A percentile compares a stretch with the other conserved stretches of the same genome.
These are phyloP conservation scores for Aeminium ludgeri DNA, from an alignment of 495 filamentous ascomycete species.

Conservation along the genomic window DNA sequence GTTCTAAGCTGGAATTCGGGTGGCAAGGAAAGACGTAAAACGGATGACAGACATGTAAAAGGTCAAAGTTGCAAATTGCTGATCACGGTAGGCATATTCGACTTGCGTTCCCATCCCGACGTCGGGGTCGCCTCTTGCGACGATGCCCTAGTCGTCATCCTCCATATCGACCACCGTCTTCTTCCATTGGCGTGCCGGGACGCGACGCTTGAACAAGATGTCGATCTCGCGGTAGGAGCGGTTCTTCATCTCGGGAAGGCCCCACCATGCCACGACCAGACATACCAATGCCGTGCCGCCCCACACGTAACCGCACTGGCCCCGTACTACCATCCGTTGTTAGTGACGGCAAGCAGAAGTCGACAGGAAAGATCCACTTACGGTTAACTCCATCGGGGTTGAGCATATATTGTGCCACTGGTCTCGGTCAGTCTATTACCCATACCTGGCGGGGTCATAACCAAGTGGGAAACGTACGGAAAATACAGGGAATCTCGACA, in stretches of 20 bases:
- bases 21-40: too few relatives aligned
- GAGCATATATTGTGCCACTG: slow-evolving; percentile 31
- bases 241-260: slow-evolving; percentile 33
- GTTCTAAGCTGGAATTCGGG: too few relatives aligned
- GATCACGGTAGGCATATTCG: too few relatives aligned
- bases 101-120: too few relatives aligned
- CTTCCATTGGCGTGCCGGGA: slow-evolving; percentile 40
- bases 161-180: slow-evolving; percentile 33
- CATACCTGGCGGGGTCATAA: not conserved
- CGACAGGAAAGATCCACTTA: slow-evolving; percentile 4
- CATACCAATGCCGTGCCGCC: slow-evolving; percentile 26
- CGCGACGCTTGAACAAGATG: slow-evolving; percentile 35
- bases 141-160: slow-evolving; percentile 36
- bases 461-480: slow-evolving; percentile 15
- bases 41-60: too few relatives aligned
- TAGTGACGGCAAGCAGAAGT: too few relatives aligned
- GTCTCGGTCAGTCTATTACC: not conserved
- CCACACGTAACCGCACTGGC: slow-evolving; percentile 38
- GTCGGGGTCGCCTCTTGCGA: too few relatives aligned
- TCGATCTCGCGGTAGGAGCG: slow-evolving; percentile 37
- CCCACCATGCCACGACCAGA: slow-evolving; percentile 16
- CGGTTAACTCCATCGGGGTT: slow-evolving; percentile 24
- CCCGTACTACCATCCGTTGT: slow-evolving; percentile 23
- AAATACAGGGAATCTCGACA: slow-evolving; percentile 38
- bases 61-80: too few relatives aligned